These are phyloP conservation scores for Cystofilobasidium macerans DNA, from an alignment of 768 basidiomycete genomes.

Conservation along the genomic window DNA sequence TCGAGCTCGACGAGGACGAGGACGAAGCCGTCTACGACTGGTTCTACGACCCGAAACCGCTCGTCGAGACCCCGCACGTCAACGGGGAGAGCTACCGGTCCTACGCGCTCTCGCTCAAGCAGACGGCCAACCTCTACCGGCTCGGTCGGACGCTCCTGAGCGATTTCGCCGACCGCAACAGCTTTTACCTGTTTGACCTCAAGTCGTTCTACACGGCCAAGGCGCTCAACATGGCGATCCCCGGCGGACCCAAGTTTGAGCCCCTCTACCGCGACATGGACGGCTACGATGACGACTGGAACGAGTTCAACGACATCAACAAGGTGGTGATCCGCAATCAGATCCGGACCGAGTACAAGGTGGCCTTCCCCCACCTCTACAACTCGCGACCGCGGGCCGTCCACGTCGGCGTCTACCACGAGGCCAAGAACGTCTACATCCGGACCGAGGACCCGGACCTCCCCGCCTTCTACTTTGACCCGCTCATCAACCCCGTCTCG, in stretches of 20 bases:
- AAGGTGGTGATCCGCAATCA: constrained; percentile 99
- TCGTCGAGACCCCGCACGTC: constrained; percentile 71
- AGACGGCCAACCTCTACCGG: constrained; percentile 94
- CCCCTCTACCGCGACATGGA: constrained; percentile 93
- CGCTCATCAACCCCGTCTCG: constrained; percentile 94
- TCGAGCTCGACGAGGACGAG: constrained; percentile 86
- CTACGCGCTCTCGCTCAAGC: constrained; percentile 82
- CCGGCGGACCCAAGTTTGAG: constrained; percentile 97
- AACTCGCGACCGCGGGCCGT: constrained; percentile 95
- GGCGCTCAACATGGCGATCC: constrained; percentile 90
- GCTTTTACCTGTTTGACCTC: constrained; percentile 91
- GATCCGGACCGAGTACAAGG: constrained; percentile 97
- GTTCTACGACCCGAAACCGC: constrained; percentile 96
- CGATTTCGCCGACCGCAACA: constrained; percentile 81
- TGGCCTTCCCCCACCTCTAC: constrained; percentile 96
- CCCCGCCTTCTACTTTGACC: constrained; percentile 98
- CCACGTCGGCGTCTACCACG: constrained; percentile 80
- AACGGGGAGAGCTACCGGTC: constrained; percentile 88
- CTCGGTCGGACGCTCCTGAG: constrained; percentile 86
- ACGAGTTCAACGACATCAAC: constrained; percentile 96
- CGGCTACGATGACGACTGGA: constrained; percentile 79
- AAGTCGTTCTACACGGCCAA: constrained; percentile 97
- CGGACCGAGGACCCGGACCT: constrained; percentile 99
- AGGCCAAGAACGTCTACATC: constrained; percentile 95
- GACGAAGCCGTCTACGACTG: constrained; percentile 85